These are phyloP conservation scores for Themeda triandra DNA, from an alignment of 176 grass and related monocot species.

Conservation along the genomic window DNA sequence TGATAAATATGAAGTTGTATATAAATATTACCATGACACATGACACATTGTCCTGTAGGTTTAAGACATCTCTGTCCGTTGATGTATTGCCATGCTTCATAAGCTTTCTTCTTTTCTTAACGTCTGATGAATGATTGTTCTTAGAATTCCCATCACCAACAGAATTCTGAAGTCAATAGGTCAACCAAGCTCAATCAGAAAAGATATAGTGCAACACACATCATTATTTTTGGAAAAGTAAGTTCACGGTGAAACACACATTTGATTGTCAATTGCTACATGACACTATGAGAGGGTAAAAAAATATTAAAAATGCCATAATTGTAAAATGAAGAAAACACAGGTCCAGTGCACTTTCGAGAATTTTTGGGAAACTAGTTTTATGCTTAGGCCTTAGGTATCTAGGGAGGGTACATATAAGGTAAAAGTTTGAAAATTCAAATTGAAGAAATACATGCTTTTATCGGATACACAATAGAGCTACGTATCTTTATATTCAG, in stretches of 20 bases:
- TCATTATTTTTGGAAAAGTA: neutral
- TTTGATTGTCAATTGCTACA: neutral
- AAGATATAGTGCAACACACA: conserved; percentile 16
- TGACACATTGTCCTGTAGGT: conserved; percentile 27
- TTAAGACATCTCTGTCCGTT: conserved; percentile 28
- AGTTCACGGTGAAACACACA: neutral
- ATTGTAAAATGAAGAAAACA: neutral
- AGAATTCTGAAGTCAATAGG: conserved; percentile 31
- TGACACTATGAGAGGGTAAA: neutral
- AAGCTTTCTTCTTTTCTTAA: conserved; percentile 45
- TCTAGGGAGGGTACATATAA: neutral
- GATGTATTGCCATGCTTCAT: conserved; percentile 32
- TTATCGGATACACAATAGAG: neutral
- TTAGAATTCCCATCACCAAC: conserved; percentile 17
- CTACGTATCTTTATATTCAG: neutral
- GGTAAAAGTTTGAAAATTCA: neutral
- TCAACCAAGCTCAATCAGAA: conserved; percentile 25
- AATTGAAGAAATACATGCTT: neutral
- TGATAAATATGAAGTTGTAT: neutral
- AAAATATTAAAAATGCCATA: neutral
- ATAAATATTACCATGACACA: conserved; percentile 35
- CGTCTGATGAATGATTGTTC: conserved; percentile 26
- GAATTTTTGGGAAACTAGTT: no score
- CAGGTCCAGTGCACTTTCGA: neutral
- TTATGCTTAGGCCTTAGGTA: neutral